A percentile compares a stretch with the other conserved stretches of the same genome.
Conservation (phyloP, 139 green algal species). For the Chlamydomonas applanata region DNA sequence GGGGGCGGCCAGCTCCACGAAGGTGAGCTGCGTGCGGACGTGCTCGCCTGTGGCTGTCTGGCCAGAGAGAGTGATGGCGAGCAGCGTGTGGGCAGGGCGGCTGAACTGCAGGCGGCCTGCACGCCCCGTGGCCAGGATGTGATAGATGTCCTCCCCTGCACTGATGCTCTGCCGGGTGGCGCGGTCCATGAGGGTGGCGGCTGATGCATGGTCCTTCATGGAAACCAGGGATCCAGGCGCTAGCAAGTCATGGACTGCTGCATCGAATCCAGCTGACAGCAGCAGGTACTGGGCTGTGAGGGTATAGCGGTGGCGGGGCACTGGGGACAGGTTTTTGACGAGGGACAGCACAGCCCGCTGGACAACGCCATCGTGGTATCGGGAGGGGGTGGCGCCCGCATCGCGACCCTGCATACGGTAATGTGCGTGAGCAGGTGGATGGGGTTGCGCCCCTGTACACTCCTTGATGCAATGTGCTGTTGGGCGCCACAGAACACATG, state of each 20-base stretch:
- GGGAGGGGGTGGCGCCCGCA: too few relatives aligned
- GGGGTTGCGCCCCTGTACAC: too few relatives aligned
- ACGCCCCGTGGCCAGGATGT: neutral
- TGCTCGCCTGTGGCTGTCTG: slow-evolving; percentile 23
- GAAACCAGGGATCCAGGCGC: neutral
- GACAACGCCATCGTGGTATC: slow-evolving; percentile 10
- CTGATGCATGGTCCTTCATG: too few relatives aligned
- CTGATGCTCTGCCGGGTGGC: neutral
- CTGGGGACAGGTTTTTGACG: slow-evolving; percentile 17
- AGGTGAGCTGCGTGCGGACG: slow-evolving; percentile 30
- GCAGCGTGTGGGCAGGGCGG: slow-evolving; percentile 33
- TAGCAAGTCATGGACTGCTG: neutral
- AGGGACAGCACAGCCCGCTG: slow-evolving; percentile 20
- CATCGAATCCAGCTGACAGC: neutral
- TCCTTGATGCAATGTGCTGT: too few relatives aligned
- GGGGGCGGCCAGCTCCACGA: slow-evolving; percentile 46
- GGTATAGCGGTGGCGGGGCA: slow-evolving; percentile 28
- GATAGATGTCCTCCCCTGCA: neutral
- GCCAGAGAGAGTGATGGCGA: slow-evolving; percentile 34
- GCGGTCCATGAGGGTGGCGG: neutral
- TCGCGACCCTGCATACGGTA: too few relatives aligned
- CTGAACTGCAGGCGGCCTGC: neutral
- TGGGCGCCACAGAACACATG: too few relatives aligned
- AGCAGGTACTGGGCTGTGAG: neutral
- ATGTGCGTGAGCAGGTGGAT: too few relatives aligned